Evolutionary conservation across 164 flowering plant genomes (phyloP).

Genomic region (Nelumbo lutea): DNA sequence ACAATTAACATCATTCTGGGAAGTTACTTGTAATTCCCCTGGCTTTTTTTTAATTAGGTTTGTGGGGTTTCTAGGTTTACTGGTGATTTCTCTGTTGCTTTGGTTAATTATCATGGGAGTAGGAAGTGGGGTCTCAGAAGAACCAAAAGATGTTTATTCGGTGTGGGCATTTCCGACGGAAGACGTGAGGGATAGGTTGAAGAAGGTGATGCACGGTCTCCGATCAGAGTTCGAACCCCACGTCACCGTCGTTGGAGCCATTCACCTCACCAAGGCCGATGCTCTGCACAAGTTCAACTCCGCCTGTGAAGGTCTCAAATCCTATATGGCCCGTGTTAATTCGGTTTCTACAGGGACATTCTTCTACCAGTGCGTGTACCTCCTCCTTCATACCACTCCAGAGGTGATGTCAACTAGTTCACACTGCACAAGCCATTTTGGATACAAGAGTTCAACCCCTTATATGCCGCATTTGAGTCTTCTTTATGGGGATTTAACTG

Average conservation of each 20-base stretch:
- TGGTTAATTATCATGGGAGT: constrained; percentile 1
- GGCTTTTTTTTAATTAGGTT: neutral
- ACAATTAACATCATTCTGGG: neutral
- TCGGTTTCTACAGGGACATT: constrained; percentile 56
- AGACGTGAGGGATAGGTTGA: constrained; percentile 43
- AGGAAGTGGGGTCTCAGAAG: neutral
- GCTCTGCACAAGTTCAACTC: constrained; percentile 52
- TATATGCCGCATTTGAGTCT: constrained; percentile 98
- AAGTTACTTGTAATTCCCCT: neutral
- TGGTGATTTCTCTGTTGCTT: neutral
- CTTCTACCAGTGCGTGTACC: constrained; percentile 64
- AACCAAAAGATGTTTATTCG: constrained; percentile 45
- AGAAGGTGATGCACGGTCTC: constrained; percentile 61
- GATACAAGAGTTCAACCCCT: constrained; percentile 48
- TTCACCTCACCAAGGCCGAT: constrained; percentile 50
- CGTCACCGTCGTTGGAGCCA: constrained; percentile 81
- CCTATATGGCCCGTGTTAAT: constrained; percentile 41
- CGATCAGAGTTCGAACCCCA: constrained; percentile 87
- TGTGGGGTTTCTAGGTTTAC: constrained; percentile 1
- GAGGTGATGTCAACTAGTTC: constrained; percentile 63
- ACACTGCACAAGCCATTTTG: constrained; percentile 56
- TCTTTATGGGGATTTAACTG: constrained; percentile 70
- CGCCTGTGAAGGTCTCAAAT: constrained; percentile 58
- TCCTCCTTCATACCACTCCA: constrained; percentile 45
- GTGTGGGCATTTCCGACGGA: constrained; percentile 84